A percentile compares a stretch with the other conserved stretches of the same genome.
Conservation (phyloP, 1,139 yeast species). For the Fermentozyma sake region DNA sequence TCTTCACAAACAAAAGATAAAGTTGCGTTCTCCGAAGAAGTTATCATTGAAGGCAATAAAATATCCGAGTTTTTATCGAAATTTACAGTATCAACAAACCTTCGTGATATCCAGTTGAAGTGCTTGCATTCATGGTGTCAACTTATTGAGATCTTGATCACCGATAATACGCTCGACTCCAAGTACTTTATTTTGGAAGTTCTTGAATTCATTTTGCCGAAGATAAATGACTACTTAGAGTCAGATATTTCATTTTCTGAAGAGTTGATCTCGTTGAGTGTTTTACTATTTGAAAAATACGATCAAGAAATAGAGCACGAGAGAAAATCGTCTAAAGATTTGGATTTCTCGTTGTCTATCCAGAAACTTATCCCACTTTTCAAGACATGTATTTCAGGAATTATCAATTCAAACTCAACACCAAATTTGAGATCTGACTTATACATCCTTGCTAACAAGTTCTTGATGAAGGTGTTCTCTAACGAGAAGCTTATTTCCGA, state of each 20-base stretch:
- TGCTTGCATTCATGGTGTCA: conserved; percentile 82
- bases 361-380: conserved; percentile 65
- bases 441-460: conserved; percentile 68
- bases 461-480: conserved; percentile 47
- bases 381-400: conserved; percentile 69
- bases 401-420: conserved; percentile 65
- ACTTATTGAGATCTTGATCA: conserved; percentile 65
- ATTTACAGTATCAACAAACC: conserved; percentile 39
- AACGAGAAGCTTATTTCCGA: conserved; percentile 41
- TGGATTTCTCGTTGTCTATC: conserved; percentile 19
- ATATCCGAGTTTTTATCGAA: conserved; percentile 37
- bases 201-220: conserved; percentile 72
- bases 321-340: conserved; percentile 22
- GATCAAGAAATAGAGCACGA: conserved; percentile 34
- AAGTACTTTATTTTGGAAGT: conserved; percentile 64
- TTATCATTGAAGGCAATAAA: conserved; percentile 24
- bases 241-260: conserved; percentile 65
- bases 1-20: conserved; percentile 19
- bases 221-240: conserved; percentile 69
- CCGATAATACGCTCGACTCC: conserved; percentile 41
- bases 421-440: conserved; percentile 70
- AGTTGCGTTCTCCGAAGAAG: conserved; percentile 20
- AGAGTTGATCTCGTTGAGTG: conserved; percentile 72
- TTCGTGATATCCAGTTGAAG: conserved; percentile 51
- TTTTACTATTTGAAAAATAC: conserved; percentile 63